These are phyloP conservation scores for Polyporus tsugae DNA, from an alignment of 1,284 basidiomycete species.

Conservation along the genomic window DNA sequence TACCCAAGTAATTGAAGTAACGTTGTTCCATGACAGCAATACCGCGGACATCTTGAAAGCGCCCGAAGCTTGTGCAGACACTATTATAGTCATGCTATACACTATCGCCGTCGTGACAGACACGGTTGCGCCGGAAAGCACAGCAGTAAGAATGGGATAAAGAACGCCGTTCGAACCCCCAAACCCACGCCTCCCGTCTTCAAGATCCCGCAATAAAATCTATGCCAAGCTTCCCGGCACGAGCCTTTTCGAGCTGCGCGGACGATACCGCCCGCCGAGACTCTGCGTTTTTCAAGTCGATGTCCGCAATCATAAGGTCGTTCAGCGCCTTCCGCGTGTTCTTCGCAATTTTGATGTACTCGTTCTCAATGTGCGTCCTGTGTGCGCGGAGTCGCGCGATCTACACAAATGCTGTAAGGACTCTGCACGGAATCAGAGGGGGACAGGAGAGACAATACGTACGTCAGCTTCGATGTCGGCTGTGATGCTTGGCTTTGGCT, in stretches of 20 bases:
- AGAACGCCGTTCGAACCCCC: not conserved
- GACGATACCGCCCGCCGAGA: constrained; percentile 62
- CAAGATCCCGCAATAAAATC: constrained; percentile 42
- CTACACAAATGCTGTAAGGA: constrained; percentile 30
- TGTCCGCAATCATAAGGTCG: constrained; percentile 63
- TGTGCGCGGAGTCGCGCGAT: constrained; percentile 47
- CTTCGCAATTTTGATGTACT: constrained; percentile 52
- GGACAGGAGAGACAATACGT: not conserved
- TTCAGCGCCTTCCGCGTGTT: constrained; percentile 59
- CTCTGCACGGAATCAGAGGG: not conserved
- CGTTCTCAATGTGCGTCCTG: constrained; percentile 49
- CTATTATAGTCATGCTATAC: constrained; percentile 13
- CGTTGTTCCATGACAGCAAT: not conserved
- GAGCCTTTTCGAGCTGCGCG: constrained; percentile 66
- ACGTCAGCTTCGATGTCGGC: constrained; percentile 32
- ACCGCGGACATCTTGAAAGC: not conserved
- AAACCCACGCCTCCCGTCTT: not conserved
- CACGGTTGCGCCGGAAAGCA: constrained; percentile 1
- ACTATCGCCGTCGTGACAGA: not conserved
- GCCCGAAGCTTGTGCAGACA: constrained; percentile 10
- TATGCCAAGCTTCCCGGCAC: constrained; percentile 64
- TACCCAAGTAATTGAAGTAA: constrained; percentile 53
- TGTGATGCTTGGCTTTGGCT: constrained; percentile 18
- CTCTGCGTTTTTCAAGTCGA: constrained; percentile 68
- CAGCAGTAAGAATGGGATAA: not conserved